Conservation (phyloP, 352 stramenopile species). For the Thraustotheca clavata region DNA sequence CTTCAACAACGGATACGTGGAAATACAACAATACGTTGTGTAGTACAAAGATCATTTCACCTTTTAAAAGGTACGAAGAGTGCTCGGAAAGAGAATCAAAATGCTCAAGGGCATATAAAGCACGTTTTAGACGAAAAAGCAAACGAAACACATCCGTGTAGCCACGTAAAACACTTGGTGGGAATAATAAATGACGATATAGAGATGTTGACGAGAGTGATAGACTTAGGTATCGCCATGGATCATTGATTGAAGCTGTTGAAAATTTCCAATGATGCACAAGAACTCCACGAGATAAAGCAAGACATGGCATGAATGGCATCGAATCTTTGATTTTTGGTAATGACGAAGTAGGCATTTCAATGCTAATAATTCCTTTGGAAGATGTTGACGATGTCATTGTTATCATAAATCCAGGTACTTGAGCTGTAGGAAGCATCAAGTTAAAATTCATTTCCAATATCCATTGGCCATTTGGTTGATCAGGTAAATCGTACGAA, state of each 20-base stretch:
- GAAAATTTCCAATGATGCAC: neutral
- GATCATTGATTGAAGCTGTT: neutral
- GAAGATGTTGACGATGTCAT: too few species aligned
- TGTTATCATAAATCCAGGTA: too few species aligned
- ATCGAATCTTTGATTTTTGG: neutral
- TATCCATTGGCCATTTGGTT: too few species aligned
- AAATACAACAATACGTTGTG: slow-evolving; percentile 66
- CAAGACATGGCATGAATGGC: neutral
- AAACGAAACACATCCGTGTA: slow-evolving; percentile 76
- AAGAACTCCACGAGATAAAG: neutral
- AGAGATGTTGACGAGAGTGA: slow-evolving; percentile 21
- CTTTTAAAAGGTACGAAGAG: slow-evolving; percentile 33
- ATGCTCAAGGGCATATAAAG: slow-evolving; percentile 52
- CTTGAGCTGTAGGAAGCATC: too few species aligned
- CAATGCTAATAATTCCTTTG: too few species aligned
- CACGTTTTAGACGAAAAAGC: slow-evolving; percentile 66
- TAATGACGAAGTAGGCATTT: too few species aligned
- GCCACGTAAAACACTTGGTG: slow-evolving; percentile 37
- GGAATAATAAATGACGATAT: slow-evolving; percentile 42
- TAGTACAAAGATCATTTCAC: slow-evolving; percentile 68
- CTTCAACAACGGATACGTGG: slow-evolving; percentile 70
- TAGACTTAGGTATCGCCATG: slow-evolving; percentile 48
- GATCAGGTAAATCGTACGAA: too few species aligned
- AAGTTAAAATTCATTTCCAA: too few species aligned
- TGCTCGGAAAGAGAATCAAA: slow-evolving; percentile 39